phyloP scores from a whole-genome alignment of 805 yeast genomes.

The Kazachstania bromeliacearum region DNA sequence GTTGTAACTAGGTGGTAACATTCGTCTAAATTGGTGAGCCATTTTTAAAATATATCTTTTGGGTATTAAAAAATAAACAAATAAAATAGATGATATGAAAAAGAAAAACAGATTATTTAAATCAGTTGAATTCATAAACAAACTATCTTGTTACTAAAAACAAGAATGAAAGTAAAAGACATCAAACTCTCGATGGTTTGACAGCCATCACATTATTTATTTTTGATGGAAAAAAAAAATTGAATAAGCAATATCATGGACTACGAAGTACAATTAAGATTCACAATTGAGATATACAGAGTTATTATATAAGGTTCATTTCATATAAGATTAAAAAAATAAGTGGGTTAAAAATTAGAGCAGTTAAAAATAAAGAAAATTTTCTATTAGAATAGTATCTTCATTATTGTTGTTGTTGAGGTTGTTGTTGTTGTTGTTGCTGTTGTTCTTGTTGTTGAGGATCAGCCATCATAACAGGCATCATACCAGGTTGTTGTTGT shows the following conservation, averaged over 20 bases:
- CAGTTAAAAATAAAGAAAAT: background rate
- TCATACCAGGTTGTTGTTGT: constrained; percentile 13
- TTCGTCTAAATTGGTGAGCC: constrained; percentile 4
- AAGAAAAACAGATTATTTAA: background rate
- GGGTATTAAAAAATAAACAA: constrained; percentile 2
- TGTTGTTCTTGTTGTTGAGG: constrained; percentile 6
- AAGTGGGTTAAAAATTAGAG: too few relatives aligned
- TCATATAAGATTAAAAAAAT: too few relatives aligned
- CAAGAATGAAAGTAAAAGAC: too few relatives aligned
- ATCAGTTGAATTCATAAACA: constrained; percentile 1
- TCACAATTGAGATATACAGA: too few relatives aligned
- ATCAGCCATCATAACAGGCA: constrained; percentile 8
- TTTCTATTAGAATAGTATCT: background rate
- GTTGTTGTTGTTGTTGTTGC: constrained; percentile 7
- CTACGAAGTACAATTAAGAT: too few relatives aligned
- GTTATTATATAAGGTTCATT: too few relatives aligned
- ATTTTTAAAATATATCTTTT: constrained; percentile 2
- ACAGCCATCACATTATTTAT: too few relatives aligned
- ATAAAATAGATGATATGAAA: background rate
- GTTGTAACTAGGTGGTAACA: constrained; percentile 1
- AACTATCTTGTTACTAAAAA: background rate
- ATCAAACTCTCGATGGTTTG: too few relatives aligned
- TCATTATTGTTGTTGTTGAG: constrained; percentile 1
- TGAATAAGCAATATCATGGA: too few relatives aligned
- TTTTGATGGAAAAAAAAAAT: too few relatives aligned